Conservation (phyloP, 371 early-diverging fungal species). For the Mucor saturninus region DNA sequence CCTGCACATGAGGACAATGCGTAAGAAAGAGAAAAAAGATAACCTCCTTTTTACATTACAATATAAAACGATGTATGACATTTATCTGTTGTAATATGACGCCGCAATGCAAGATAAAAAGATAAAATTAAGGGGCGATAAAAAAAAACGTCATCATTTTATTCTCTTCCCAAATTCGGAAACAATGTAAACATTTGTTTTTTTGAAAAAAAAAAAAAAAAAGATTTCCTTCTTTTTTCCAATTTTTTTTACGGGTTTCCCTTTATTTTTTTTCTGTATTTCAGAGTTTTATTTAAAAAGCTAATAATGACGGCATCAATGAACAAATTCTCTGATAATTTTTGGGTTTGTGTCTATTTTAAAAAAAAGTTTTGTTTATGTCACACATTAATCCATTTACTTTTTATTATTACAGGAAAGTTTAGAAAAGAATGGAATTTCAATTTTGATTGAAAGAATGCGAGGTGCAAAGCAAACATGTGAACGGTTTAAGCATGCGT, state of each 20-base stretch:
- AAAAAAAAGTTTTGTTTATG: background rate
- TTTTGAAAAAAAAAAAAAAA: background rate
- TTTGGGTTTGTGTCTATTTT: conserved; percentile 15
- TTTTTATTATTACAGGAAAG: conserved; percentile 21
- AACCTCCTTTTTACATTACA: too few species aligned
- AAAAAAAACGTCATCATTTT: too few species aligned
- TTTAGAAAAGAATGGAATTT: conserved; percentile 30
- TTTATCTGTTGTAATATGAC: too few species aligned
- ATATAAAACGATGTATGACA: too few species aligned
- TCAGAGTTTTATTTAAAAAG: too few species aligned
- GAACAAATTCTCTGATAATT: conserved; percentile 13
- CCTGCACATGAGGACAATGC: too few species aligned
- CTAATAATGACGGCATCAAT: background rate
- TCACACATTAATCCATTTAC: background rate
- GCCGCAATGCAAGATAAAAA: too few species aligned
- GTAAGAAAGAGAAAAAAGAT: too few species aligned
- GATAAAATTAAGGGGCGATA: too few species aligned
- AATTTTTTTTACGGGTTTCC: background rate
- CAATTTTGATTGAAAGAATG: conserved; percentile 30
- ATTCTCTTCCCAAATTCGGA: conserved; percentile 2
- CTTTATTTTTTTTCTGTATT: background rate
- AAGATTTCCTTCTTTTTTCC: background rate
- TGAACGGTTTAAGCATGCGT: conserved; percentile 28
- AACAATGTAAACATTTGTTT: conserved; percentile 14
- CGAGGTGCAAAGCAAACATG: conserved; percentile 36